phyloP scores from a whole-genome alignment of 169 alveolate species.

The Sarcocystis neurona region DNA sequence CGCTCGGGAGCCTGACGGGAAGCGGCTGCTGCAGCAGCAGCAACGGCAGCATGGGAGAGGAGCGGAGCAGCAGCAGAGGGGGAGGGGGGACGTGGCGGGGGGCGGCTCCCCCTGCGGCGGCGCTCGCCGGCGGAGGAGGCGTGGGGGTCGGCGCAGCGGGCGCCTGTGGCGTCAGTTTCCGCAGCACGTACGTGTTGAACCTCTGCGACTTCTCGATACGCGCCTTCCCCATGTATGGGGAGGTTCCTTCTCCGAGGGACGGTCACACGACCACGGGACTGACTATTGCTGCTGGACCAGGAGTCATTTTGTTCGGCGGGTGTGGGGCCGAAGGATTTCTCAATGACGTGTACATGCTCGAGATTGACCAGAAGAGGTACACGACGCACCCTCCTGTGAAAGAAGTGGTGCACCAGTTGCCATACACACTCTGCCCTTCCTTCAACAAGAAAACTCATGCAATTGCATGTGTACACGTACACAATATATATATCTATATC shows the following conservation, averaged over 20 bases:
- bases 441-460: no score
- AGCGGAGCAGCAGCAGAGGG: conserved; percentile 76
- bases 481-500: no score
- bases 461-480: no score
- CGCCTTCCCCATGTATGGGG: conserved; percentile 79
- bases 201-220: conserved; percentile 80
- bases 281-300: conserved; percentile 73
- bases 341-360: conserved; percentile 82
- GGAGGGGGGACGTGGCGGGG: no score
- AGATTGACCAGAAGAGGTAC: conserved; percentile 82
- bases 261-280: conserved; percentile 84
- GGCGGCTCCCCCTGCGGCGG: no score
- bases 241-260: conserved; percentile 81
- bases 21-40: conserved; percentile 76
- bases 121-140: no score
- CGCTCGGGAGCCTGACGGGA: no score
- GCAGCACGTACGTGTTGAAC: conserved; percentile 79
- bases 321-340: conserved; percentile 77
- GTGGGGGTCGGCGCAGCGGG: no score
- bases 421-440: no score
- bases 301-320: conserved; percentile 84
- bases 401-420: not conserved
- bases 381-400: conserved; percentile 27
- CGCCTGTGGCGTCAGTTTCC: conserved; percentile 69
- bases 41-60: no score